Conservation (phyloP, 1,284 basidiomycete genomes). For the Farysia itapuensis region DNA sequence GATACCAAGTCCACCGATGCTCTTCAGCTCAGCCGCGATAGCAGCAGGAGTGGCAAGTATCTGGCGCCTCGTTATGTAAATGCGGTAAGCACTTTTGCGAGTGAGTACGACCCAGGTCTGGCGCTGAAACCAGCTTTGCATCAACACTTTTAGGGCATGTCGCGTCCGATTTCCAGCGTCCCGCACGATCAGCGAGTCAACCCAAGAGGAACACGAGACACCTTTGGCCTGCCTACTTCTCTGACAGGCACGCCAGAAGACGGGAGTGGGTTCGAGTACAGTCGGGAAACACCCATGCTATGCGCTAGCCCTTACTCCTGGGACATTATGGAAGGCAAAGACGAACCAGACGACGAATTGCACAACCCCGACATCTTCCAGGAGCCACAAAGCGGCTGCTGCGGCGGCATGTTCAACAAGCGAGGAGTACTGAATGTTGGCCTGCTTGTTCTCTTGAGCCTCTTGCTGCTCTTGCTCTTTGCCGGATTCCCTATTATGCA, state of each 20-base stretch:
- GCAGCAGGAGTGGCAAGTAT: no score
- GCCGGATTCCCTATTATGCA: conserved; percentile 74
- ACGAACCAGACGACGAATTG: conserved; percentile 39
- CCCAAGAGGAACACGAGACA: conserved; percentile 22
- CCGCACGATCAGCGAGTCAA: conserved; percentile 31
- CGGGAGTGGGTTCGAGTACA: no score
- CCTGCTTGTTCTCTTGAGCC: conserved; percentile 61
- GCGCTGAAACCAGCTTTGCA: no score
- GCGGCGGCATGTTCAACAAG: conserved; percentile 8
- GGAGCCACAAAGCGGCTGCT: conserved; percentile 7
- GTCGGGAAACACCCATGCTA: conserved; percentile 3
- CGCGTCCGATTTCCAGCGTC: conserved; percentile 15
- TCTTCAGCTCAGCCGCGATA: no score
- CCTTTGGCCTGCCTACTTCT: conserved; percentile 18
- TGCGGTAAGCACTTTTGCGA: no score
- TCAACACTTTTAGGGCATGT: conserved; percentile 21
- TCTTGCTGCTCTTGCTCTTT: conserved; percentile 68
- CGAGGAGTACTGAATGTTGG: conserved; percentile 64
- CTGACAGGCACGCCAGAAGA: conserved; percentile 9
- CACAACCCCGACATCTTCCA: conserved; percentile 22
- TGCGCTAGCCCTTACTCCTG: conserved; percentile 40
- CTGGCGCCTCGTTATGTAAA: no score
- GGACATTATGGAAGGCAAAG: conserved; percentile 46
- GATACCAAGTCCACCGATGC: no score
- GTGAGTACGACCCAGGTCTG: no score